A percentile compares a stretch with the other conserved stretches of the same genome.
These are phyloP conservation scores for Trichomonascaceae sp. DNA, from an alignment of 1,139 yeast species.

Conservation along the genomic window DNA sequence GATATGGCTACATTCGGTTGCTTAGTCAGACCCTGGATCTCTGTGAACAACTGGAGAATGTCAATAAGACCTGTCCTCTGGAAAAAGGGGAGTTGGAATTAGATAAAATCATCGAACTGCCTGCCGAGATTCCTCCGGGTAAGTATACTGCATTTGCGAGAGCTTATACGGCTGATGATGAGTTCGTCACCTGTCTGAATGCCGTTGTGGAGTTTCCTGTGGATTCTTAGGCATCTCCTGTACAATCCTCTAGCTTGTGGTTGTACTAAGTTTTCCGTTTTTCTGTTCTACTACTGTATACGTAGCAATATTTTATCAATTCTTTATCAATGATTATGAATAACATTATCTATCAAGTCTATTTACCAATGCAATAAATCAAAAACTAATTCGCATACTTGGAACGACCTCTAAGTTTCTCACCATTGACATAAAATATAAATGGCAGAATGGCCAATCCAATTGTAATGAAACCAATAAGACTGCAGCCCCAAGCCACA, in stretches of 20 bases:
- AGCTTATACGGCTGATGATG: constrained; percentile 80
- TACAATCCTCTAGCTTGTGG: too few relatives aligned
- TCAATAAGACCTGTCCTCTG: constrained; percentile 74
- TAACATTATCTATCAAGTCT: neutral
- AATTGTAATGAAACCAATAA: constrained; percentile 41
- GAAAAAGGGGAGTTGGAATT: constrained; percentile 60
- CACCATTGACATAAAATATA: constrained; percentile 20
- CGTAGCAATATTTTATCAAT: neutral
- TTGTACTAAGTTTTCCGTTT: neutral
- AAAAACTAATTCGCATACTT: constrained; percentile 25
- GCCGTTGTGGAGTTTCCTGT: constrained; percentile 53
- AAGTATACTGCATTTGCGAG: constrained; percentile 78
- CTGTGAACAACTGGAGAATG: constrained; percentile 79
- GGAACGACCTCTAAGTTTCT: constrained; percentile 22
- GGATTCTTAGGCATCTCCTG: neutral
- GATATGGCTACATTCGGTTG: constrained; percentile 84
- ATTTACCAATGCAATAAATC: neutral
- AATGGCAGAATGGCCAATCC: constrained; percentile 40
- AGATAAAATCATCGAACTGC: constrained; percentile 70
- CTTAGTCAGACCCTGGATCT: constrained; percentile 82
- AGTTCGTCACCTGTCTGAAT: constrained; percentile 74
- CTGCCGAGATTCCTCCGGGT: constrained; percentile 95
- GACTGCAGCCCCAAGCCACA: constrained; percentile 52
- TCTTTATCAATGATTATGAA: neutral
- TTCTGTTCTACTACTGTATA: neutral